Conservation (phyloP, 2,329 filamentous ascomycete species). For the Keithomyces neogunnii region DNA sequence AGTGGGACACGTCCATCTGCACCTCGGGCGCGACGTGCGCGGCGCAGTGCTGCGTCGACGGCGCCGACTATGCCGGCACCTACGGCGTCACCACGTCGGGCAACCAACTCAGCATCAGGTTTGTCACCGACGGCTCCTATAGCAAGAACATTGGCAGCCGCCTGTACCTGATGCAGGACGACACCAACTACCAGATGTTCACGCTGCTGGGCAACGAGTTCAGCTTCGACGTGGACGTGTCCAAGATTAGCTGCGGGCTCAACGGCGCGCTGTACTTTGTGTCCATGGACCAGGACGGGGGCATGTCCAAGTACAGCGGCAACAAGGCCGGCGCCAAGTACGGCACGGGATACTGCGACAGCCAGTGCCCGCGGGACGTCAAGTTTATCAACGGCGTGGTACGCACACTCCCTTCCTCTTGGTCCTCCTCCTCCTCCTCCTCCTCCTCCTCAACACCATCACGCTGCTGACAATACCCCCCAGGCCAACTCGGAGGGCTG, state of each 20-base stretch:
- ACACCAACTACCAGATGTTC: constrained; percentile 57
- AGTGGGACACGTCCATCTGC: constrained; percentile 33
- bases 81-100: constrained; percentile 47
- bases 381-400: constrained; percentile 49
- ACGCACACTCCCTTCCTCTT: constrained; percentile 3
- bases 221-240: constrained; percentile 65
- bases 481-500: constrained; percentile 46
- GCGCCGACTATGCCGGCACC: constrained; percentile 41
- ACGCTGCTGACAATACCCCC: constrained; percentile 2
- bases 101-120: constrained; percentile 44
- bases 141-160: constrained; percentile 44
- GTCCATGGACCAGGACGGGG: constrained; percentile 52
- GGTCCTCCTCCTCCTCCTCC: too few relatives aligned
- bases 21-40: constrained; percentile 34
- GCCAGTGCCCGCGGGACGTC: constrained; percentile 44
- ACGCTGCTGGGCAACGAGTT: constrained; percentile 60
- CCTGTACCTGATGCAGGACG: constrained; percentile 55
- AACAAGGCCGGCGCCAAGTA: constrained; percentile 50
- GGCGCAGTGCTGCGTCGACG: constrained; percentile 42
- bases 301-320: constrained; percentile 37
- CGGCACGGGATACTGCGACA: constrained; percentile 48
- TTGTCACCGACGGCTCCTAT: constrained; percentile 43
- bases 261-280: constrained; percentile 65
- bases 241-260: constrained; percentile 57
- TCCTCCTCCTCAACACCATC: too few relatives aligned